phyloP scores from a whole-genome alignment of 2,329 filamentous ascomycete genomes.

The Xylaria sp. region DNA sequence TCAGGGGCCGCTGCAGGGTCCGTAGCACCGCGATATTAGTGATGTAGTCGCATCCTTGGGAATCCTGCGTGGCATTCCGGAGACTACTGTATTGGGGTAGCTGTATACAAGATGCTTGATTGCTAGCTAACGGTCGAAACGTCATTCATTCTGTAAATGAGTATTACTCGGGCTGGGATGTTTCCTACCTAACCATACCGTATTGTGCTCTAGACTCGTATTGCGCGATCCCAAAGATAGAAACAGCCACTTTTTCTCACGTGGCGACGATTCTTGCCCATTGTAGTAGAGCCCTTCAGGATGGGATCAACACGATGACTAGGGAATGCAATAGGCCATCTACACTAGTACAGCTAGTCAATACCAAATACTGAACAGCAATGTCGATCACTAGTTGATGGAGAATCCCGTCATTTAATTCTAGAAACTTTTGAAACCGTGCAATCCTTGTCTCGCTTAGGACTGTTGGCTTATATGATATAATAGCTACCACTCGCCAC shows the following conservation, averaged over 20 bases:
- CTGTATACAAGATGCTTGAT: not conserved
- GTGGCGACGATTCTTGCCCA: conserved; percentile 26
- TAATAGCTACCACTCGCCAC: not conserved
- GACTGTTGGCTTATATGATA: not conserved
- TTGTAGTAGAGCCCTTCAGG: conserved; percentile 5
- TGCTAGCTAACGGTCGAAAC: not conserved
- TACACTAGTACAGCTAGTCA: not conserved
- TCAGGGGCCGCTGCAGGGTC: not conserved
- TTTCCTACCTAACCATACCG: not conserved
- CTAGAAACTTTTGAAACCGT: conserved; percentile 21
- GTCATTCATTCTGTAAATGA: not conserved
- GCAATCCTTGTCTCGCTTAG: not conserved
- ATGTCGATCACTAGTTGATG: conserved; percentile 28
- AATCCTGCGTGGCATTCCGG: not conserved
- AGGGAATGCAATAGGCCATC: not conserved
- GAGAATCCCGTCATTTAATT: conserved; percentile 27
- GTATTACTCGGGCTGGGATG: not conserved
- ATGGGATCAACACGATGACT: conserved; percentile 15
- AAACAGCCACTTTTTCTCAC: conserved; percentile 21
- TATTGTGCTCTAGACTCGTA: not conserved
- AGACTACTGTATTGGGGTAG: not conserved
- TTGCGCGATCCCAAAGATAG: conserved; percentile 25
- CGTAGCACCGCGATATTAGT: conserved; percentile 1
- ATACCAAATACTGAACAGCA: conserved; percentile 15
- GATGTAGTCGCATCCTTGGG: conserved; percentile 2